These are phyloP conservation scores for Fagus crenata DNA, from an alignment of 306 rosid genomes.

Conservation along the genomic window DNA sequence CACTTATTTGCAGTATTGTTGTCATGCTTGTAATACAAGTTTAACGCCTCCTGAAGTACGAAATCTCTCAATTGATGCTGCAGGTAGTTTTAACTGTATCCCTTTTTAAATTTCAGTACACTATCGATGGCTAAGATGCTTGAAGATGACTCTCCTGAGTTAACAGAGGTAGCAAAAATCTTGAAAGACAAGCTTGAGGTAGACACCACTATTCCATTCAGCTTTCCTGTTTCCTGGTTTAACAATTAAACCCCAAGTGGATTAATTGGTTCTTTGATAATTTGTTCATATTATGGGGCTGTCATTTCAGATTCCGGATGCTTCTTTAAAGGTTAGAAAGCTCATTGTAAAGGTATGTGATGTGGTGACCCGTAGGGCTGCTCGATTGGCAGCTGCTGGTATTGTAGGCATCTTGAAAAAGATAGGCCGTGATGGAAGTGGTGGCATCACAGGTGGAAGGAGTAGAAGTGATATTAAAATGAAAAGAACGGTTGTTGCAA, in stretches of 20 bases:
- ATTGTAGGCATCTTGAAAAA: slow-evolving; percentile 86
- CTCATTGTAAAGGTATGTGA: slow-evolving; percentile 74
- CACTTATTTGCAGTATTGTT: not conserved
- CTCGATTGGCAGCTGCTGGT: slow-evolving; percentile 88
- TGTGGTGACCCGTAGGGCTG: slow-evolving; percentile 81
- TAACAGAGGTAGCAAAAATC: slow-evolving; percentile 62
- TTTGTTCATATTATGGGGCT: slow-evolving; percentile 9
- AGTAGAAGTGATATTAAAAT: slow-evolving; percentile 56
- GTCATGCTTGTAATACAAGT: slow-evolving; percentile 4
- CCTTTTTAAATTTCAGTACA: slow-evolving; percentile 54
- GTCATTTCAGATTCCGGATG: slow-evolving; percentile 58
- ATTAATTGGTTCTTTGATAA: slow-evolving; percentile 9
- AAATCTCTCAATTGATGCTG: slow-evolving; percentile 2
- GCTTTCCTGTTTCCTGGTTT: not conserved
- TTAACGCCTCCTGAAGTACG: not conserved
- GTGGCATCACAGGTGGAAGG: slow-evolving; percentile 77
- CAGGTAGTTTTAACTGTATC: slow-evolving; percentile 4
- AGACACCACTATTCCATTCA: slow-evolving; percentile 11
- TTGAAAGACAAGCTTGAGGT: slow-evolving; percentile 70
- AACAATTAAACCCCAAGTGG: not conserved
- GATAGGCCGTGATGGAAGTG: slow-evolving; percentile 85
- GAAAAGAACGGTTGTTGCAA: slow-evolving; percentile 74
- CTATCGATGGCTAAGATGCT: slow-evolving; percentile 85
- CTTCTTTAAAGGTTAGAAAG: slow-evolving; percentile 68
- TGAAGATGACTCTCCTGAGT: slow-evolving; percentile 74